phyloP scores from a whole-genome alignment of 1,284 basidiomycete genomes.

The Ceratobasidium sp. region DNA sequence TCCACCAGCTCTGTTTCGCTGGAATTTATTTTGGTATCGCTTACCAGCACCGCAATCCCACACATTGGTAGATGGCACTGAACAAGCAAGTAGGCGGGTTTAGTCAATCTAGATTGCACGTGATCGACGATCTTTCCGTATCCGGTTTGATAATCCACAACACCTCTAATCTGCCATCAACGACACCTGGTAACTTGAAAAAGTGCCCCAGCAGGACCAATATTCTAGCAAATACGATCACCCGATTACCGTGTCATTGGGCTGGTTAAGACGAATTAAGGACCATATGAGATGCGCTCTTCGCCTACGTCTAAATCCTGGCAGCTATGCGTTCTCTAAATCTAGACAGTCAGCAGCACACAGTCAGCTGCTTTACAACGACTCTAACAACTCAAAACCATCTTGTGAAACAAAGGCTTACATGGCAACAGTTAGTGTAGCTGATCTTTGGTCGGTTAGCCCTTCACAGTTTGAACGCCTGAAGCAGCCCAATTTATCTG shows the following conservation, averaged over 20 bases:
- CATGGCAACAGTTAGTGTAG: conserved; percentile 6
- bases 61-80: not conserved
- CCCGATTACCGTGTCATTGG: no score
- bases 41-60: conserved; percentile 12
- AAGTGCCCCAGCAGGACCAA: not conserved
- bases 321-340: not conserved
- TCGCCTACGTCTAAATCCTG: conserved; percentile 8
- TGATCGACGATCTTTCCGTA: conserved; percentile 25
- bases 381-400: no score
- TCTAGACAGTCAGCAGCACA: not conserved
- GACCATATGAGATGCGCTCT: conserved; percentile 28
- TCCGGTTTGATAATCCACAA: not conserved
- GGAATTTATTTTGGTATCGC: not conserved
- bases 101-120: not conserved
- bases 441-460: conserved; percentile 27
- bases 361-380: not conserved
- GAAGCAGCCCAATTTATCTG: not conserved
- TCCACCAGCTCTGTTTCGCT: not conserved
- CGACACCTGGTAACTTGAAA: not conserved
- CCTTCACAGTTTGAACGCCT: not conserved
- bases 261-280: no score
- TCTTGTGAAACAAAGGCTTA: not conserved
- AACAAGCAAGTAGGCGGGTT: not conserved
- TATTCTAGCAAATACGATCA: no score
- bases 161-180: not conserved